A percentile compares a stretch with the other conserved stretches of the same genome.
phyloP scores from a whole-genome alignment of 2,329 filamentous ascomycete genomes.

The Fusarium mundagurra region DNA sequence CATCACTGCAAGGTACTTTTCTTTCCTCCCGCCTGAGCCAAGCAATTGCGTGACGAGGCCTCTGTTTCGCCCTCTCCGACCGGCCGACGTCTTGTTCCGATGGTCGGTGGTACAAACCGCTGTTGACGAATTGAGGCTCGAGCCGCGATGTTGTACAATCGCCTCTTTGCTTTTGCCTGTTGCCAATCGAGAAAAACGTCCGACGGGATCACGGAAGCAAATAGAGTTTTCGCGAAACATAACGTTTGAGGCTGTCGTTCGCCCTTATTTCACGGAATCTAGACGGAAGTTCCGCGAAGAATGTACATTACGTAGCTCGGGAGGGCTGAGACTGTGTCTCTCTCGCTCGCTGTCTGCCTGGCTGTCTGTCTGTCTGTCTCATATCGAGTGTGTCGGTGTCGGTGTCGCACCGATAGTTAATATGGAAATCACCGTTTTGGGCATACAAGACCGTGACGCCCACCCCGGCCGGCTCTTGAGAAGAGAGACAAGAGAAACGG shows the following conservation, averaged over 20 bases:
- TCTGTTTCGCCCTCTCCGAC: neutral
- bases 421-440: slow-evolving; percentile 5
- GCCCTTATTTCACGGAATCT: neutral
- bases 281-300: neutral
- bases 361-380: neutral
- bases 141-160: neutral
- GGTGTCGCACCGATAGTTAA: neutral
- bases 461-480: slow-evolving; percentile 12
- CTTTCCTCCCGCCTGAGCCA: neutral
- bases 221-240: neutral
- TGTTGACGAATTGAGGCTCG: neutral
- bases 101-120: neutral
- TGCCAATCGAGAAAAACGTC: neutral
- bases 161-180: neutral
- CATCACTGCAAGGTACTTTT: neutral
- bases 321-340: neutral
- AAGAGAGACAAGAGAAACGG: neutral
- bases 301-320: neutral
- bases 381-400: neutral
- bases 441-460: slow-evolving; percentile 7
- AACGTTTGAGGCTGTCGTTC: neutral
- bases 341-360: neutral
- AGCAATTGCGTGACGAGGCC: neutral
- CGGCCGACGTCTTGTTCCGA: neutral
- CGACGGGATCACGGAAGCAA: neutral